phyloP scores from a whole-genome alignment of 495 filamentous ascomycete species.

The Ramalina peruviana region DNA sequence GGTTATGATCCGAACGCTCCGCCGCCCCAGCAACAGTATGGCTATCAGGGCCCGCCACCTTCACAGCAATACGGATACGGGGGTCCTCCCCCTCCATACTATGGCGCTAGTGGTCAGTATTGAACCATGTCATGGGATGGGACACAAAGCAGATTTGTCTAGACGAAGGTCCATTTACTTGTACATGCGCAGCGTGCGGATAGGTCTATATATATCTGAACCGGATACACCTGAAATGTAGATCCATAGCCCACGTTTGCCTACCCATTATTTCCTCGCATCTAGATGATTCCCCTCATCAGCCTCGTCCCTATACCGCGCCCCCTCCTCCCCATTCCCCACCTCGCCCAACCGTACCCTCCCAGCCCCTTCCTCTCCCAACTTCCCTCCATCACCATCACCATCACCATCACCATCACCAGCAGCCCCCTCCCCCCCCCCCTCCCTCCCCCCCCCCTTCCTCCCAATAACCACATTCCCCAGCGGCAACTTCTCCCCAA shows the following conservation, averaged over 20 bases:
- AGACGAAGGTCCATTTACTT: background rate
- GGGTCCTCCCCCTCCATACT: constrained; percentile 3
- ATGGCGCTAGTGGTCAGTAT: background rate
- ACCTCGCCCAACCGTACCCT: background rate
- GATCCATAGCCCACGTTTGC: background rate
- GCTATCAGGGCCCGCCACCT: background rate
- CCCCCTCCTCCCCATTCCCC: background rate
- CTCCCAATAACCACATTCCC: constrained; percentile 86
- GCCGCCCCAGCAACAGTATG: constrained; percentile 2
- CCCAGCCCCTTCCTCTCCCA: constrained; percentile 2
- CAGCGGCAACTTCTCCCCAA: constrained; percentile 53
- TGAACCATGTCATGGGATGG: background rate
- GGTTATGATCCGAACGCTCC: constrained; percentile 6
- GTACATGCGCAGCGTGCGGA: background rate
- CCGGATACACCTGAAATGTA: background rate
- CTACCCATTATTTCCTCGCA: constrained; percentile 3
- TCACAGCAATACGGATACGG: constrained; percentile 3
- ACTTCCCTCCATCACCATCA: background rate
- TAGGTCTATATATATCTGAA: background rate
- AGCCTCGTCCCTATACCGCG: constrained; percentile 11
- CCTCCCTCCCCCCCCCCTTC: constrained; percentile 42
- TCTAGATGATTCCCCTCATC: constrained; percentile 5
- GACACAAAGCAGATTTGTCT: background rate
- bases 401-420: background rate
- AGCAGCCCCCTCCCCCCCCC: background rate